A percentile compares a stretch with the other conserved stretches of the same genome.
phyloP scores from a whole-genome alignment of 2,329 filamentous ascomycete species.

The Trichophyton benhamiae region DNA sequence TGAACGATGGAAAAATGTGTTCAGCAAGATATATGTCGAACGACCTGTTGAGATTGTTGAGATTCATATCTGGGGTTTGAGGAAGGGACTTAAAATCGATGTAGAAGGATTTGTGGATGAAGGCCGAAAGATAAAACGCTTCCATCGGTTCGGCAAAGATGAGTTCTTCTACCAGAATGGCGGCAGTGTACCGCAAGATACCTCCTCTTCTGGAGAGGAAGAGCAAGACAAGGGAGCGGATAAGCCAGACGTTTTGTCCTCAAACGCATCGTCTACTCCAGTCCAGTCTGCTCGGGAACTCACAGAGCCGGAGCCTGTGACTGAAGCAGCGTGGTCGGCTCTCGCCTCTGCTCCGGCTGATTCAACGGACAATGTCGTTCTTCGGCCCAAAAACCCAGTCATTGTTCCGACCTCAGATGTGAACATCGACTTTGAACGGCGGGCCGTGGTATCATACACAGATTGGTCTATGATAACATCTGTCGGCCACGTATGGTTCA shows the following conservation, averaged over 20 bases:
- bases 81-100: conserved; percentile 75
- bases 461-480: conserved; percentile 83
- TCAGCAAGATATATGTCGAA: conserved; percentile 68
- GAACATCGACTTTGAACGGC: conserved; percentile 78
- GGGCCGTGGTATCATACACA: conserved; percentile 62
- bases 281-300: conserved; percentile 8
- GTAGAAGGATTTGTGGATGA: conserved; percentile 81
- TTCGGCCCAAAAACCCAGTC: conserved; percentile 57
- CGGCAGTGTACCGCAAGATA: conserved; percentile 27
- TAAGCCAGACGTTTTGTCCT: neutral
- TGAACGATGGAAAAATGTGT: conserved; percentile 63
- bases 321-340: conserved; percentile 26
- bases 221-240: neutral
- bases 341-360: conserved; percentile 20
- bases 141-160: conserved; percentile 62
- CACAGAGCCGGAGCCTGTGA: conserved; percentile 14
- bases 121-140: conserved; percentile 69
- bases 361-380: conserved; percentile 50
- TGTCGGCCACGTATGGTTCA: conserved; percentile 95
- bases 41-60: conserved; percentile 73
- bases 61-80: conserved; percentile 77
- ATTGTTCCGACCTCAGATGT: conserved; percentile 70
- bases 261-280: neutral
- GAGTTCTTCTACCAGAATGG: conserved; percentile 48
- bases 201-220: conserved; percentile 15